phyloP scores from a whole-genome alignment of 495 filamentous ascomycete genomes.

The Aspergillus egyptiacus region DNA sequence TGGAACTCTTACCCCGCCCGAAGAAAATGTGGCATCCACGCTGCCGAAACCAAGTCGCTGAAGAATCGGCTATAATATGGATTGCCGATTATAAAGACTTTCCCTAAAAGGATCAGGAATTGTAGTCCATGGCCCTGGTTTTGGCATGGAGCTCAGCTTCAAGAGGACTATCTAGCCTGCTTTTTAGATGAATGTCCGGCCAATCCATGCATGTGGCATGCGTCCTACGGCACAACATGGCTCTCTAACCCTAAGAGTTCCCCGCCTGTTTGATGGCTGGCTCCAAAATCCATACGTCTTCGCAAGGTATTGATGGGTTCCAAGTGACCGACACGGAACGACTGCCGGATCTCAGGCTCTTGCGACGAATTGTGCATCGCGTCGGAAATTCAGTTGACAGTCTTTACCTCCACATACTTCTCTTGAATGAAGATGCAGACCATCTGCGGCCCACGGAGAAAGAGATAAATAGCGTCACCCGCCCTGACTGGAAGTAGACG shows the following conservation, averaged over 20 bases:
- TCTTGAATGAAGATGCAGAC: constrained; percentile 3
- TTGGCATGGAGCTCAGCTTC: neutral
- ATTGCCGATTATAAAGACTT: constrained; percentile 7
- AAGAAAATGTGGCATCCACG: neutral
- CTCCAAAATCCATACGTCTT: neutral
- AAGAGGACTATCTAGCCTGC: neutral
- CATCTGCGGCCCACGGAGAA: neutral
- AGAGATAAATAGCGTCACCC: constrained; percentile 8
- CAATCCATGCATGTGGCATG: neutral
- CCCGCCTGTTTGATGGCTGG: neutral
- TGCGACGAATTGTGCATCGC: neutral
- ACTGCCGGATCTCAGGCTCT: neutral
- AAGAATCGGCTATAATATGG: neutral
- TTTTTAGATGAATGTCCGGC: neutral
- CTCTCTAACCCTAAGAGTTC: neutral
- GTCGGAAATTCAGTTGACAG: neutral
- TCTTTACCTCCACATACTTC: constrained; percentile 6
- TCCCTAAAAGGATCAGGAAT: constrained; percentile 7
- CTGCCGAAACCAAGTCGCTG: neutral
- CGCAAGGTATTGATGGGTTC: constrained; percentile 9
- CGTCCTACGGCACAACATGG: neutral
- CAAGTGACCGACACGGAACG: neutral
- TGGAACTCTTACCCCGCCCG: neutral
- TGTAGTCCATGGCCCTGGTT: neutral
- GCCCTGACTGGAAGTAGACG: neutral